These are phyloP conservation scores for Jatropha curcas DNA, from an alignment of 345 rosid species.

Conservation along the genomic window DNA sequence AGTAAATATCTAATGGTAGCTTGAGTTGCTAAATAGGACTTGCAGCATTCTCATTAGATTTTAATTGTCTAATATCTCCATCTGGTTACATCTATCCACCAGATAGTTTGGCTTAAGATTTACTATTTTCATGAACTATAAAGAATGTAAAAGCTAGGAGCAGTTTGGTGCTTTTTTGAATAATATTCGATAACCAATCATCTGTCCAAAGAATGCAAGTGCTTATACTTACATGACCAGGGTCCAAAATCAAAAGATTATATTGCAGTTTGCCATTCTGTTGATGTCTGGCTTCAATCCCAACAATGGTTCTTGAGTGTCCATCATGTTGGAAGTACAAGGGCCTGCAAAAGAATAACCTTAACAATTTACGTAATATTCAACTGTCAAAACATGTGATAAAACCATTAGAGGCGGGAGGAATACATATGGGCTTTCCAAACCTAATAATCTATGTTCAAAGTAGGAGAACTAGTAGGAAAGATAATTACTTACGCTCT, in stretches of 20 bases:
- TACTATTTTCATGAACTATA: background rate
- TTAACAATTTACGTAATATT: conserved; percentile 15
- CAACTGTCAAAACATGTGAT: background rate
- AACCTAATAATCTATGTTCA: background rate
- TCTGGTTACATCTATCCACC: too few species aligned
- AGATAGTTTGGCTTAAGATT: background rate
- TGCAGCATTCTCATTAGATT: too few species aligned
- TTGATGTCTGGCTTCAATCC: conserved; percentile 59
- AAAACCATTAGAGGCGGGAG: conserved; percentile 2
- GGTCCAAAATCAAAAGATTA: conserved; percentile 71
- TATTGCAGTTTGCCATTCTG: conserved; percentile 41
- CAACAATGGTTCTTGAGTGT: conserved; percentile 76
- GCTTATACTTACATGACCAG: conserved; percentile 55
- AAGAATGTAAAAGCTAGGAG: background rate
- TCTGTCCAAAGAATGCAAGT: background rate
- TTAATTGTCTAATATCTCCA: too few species aligned
- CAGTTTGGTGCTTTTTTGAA: background rate
- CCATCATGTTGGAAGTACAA: conserved; percentile 88
- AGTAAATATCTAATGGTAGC: too few species aligned
- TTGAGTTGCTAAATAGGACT: too few species aligned
- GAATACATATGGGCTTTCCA: background rate
- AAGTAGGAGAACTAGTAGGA: background rate
- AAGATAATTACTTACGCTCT: conserved; percentile 46
- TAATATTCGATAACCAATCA: background rate
- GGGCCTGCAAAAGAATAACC: conserved; percentile 49